Conservation (phyloP, 164 flowering plant species). For the Aristolochia contorta region DNA sequence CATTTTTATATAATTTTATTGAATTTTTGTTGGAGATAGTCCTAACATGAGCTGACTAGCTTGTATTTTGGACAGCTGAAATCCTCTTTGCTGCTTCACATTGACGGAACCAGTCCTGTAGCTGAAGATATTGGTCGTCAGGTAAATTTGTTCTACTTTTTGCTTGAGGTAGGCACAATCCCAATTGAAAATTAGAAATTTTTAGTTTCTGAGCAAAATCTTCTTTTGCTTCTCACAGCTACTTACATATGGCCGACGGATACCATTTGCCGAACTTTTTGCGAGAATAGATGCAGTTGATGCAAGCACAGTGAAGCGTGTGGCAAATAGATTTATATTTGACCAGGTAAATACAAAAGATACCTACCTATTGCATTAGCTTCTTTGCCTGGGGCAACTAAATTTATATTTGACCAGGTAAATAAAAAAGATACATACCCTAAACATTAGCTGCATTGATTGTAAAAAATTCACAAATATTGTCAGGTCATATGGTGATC, state of each 20-base stretch:
- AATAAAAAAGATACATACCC: too few species aligned
- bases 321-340: slow-evolving; percentile 73
- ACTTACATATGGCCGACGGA: slow-evolving; percentile 84
- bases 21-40: too few species aligned
- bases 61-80: slow-evolving; percentile 46
- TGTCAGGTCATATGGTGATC: too few species aligned
- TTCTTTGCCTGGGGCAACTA: too few species aligned
- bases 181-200: not conserved
- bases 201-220: not conserved
- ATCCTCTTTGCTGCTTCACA: slow-evolving; percentile 79
- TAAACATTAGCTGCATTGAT: not conserved
- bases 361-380: not conserved
- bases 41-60: too few species aligned
- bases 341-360: slow-evolving; percentile 43
- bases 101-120: slow-evolving; percentile 85
- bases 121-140: slow-evolving; percentile 99
- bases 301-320: slow-evolving; percentile 83
- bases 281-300: slow-evolving; percentile 93
- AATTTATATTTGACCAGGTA: too few species aligned
- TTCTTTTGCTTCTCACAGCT: slow-evolving; percentile 37
- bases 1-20: too few species aligned
- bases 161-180: not conserved
- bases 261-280: slow-evolving; percentile 78
- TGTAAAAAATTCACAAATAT: too few species aligned
- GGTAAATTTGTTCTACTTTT: slow-evolving; percentile 31